Evolutionary conservation across 345 rosid genomes (phyloP).

Genomic region (Aquilaria malaccensis): DNA sequence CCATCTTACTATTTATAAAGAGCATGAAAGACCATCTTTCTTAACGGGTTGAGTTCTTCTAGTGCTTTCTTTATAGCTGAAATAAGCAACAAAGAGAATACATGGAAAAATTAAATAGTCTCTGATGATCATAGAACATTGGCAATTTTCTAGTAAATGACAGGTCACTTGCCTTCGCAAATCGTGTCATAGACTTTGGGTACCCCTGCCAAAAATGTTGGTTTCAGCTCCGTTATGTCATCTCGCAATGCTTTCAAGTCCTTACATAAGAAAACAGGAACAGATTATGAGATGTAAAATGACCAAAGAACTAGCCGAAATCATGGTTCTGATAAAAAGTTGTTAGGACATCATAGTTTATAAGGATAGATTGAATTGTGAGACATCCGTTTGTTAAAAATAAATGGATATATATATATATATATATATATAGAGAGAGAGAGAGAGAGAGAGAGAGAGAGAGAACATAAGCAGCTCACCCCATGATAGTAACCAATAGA

Average conservation of each 20-base stretch:
- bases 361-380: no score
- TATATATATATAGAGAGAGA: no score
- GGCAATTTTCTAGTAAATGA: not conserved
- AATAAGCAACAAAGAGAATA: not conserved
- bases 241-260: conserved; percentile 80
- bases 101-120: no score
- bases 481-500: conserved; percentile 95
- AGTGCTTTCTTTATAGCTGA: conserved; percentile 58
- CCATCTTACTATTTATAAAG: conserved; percentile 66
- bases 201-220: conserved; percentile 87
- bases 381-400: no score
- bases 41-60: conserved; percentile 66
- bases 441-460: not conserved
- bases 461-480: conserved; percentile 32
- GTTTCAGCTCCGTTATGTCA: conserved; percentile 79
- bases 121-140: not conserved
- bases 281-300: not conserved
- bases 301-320: not conserved
- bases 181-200: conserved; percentile 92
- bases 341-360: no score
- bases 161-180: conserved; percentile 51
- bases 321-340: no score
- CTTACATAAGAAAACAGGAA: conserved; percentile 25
- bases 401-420: not conserved
- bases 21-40: conserved; percentile 52